Base-by-base conservation (phyloP, 257 asterid species). In the Anisodus acutangulus region DNA sequence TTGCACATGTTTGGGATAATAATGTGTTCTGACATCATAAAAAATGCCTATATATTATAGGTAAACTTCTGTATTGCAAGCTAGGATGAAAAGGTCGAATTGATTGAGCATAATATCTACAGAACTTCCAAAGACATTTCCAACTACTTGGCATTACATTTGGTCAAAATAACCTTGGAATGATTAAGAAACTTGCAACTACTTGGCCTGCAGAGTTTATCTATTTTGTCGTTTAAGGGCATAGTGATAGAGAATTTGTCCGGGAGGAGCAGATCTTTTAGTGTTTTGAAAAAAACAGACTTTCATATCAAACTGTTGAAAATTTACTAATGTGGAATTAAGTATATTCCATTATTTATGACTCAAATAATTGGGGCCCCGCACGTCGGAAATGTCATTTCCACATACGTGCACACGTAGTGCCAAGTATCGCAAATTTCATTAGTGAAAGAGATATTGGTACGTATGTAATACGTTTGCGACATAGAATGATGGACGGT, bases 1-100 rank as follows among this genome's bases (percentile, higher is more conserved):
- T 94, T 82, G 97, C 99, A 51, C 98, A 96, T 97, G 99, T 91
- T 80, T 60, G 59, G 47, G 37, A 66, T 43, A 66, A 45, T 37
- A 51, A 15, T 5, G 8, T 54, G 13, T 17, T 67, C 16, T 53
- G 35, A 10, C 1, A 1, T 10, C 5, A 11, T 6, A 11, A 51
- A 8, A 15, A 4, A 22, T 39, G 2, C 16, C 7, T 37, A 37
- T 15, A 8, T 69, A 69, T 39, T 39, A 15, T 69, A 41, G 3
- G 45, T 41, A 5, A 41, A 41, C 45, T 41, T 5, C 45, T 3
- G 45, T 41, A 41, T 41, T 41, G 57, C 37, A 71, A 8, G 57
- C 9, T 41, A 41, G 45, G 45, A 41, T 41, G 45, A 41, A 41
- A 41, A 41, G 45, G 45, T 41, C 5, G 45, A 22, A 22, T 19